A percentile compares a stretch with the other conserved stretches of the same genome.
Conservation (phyloP, 768 basidiomycete genomes). For the Boletus subparvulus region DNA sequence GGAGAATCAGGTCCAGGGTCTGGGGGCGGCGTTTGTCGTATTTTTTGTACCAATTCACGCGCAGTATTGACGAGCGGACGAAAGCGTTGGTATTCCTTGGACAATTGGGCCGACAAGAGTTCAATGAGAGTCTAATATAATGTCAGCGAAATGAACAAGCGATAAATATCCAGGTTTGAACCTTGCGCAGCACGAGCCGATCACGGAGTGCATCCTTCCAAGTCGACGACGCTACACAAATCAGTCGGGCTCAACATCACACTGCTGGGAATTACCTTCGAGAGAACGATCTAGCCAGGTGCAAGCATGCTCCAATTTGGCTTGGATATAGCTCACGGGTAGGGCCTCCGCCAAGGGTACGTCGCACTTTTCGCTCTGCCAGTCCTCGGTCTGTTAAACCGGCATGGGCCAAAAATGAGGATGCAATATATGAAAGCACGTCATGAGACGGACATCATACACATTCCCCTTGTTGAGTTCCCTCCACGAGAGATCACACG, state of each 20-base stretch:
- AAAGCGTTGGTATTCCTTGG: slow-evolving; percentile 27
- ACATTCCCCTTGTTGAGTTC: slow-evolving; percentile 76
- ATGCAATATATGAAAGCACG: slow-evolving; percentile 9
- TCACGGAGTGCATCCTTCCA: slow-evolving; percentile 54
- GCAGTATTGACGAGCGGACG: slow-evolving; percentile 18
- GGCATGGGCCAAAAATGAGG: slow-evolving; percentile 12
- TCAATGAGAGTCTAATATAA: slow-evolving; percentile 25
- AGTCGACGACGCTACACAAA: slow-evolving; percentile 39
- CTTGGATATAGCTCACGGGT: slow-evolving; percentile 51
- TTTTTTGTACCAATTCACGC: slow-evolving; percentile 14
- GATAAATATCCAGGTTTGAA: slow-evolving; percentile 19
- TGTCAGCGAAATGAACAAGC: slow-evolving; percentile 4
- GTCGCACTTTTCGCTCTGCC: slow-evolving; percentile 88
- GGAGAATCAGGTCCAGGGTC: slow-evolving; percentile 45
- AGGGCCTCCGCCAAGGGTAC: slow-evolving; percentile 69
- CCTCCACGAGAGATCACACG: slow-evolving; percentile 77
- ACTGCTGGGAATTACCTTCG: slow-evolving; percentile 35
- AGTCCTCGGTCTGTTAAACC: slow-evolving; percentile 69
- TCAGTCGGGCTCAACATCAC: slow-evolving; percentile 2
- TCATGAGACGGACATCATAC: slow-evolving; percentile 62
- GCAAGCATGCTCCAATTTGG: slow-evolving; percentile 58
- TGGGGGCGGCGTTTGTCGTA: slow-evolving; percentile 31
- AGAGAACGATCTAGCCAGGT: slow-evolving; percentile 53
- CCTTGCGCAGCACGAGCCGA: slow-evolving; percentile 60
- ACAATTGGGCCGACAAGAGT: slow-evolving; percentile 24